Evolutionary conservation across 192 early-diverging fungal genomes (phyloP), one percentile per base, ranked within the genome.

Genomic region (Coemansia sp.): DNA sequence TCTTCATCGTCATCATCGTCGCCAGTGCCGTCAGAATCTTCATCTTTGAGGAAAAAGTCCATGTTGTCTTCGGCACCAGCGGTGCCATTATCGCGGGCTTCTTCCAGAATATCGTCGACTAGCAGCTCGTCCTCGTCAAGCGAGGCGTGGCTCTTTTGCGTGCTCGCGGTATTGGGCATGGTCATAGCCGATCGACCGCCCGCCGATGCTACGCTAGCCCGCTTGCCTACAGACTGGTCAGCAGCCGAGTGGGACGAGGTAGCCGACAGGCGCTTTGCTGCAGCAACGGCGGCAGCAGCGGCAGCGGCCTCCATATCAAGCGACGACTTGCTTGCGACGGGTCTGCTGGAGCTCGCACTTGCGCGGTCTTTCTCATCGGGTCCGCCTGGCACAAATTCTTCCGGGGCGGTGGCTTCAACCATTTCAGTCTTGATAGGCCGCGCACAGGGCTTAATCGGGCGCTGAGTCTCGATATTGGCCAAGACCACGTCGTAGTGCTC

Each of bases 21-120:
- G 33, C 69, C 71, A 35, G 52, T 65, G 35, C 70, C 76, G 23
- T 78, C 76, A 28, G 70, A 73, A 20, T 73, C 71, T 55, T 78
- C 76, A 33, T 76, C 75, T 47, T 79, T 74, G 6, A 79, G 59
- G 67, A 79, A 79, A 55, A 63, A 79, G 48, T 79, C 77, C 72
- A 79, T 79, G 48, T 67, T 71, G 55, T 58, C 52, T 4, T 67
- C 62, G 11, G 26, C 42, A 26, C 13, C 42, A 37, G 12, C 57
- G 18, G 35, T 1, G 33, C 9, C 23, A 1, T 31, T 28, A 28
- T 70, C 66, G 35, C 55, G 48, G 5, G 76, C 52, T 4, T 66
- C 76, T 38, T 77, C 76, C 1, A 77, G 53, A 42, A 77, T 77
- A 34, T 68, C 62, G 53, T 69, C 70, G 2, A 77, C 65, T 16